Percentiles rank a stretch among this genome's conserved stretches.
These are phyloP conservation scores for Botryobasidium botryosum DNA, from an alignment of 768 basidiomycete species.

Conservation along the genomic window DNA sequence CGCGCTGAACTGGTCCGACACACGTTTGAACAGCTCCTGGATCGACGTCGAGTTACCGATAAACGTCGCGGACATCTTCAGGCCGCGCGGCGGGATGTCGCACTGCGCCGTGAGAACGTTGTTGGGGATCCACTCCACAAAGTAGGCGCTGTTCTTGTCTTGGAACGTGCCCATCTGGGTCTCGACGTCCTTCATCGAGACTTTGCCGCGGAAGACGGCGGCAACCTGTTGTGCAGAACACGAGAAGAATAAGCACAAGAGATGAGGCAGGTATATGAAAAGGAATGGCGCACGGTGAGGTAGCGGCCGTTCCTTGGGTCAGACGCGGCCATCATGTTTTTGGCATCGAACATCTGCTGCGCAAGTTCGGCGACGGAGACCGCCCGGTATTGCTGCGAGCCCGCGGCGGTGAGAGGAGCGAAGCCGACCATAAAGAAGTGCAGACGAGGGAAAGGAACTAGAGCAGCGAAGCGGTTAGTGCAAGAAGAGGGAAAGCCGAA, in stretches of 20 bases:
- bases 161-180: constrained; percentile 97
- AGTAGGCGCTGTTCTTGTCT: constrained; percentile 95
- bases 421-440: constrained; percentile 99
- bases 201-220: constrained; percentile 96
- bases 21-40: constrained; percentile 98
- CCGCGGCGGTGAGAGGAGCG: constrained; percentile 85
- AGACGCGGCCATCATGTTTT: constrained; percentile 99
- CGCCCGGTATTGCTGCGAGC: constrained; percentile 87
- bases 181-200: constrained; percentile 99
- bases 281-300: constrained; percentile 50
- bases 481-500: too few species aligned
- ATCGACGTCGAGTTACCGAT: constrained; percentile 67
- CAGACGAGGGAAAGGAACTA: constrained; percentile 95
- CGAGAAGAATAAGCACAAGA: too few species aligned
- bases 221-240: too few species aligned
- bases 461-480: constrained; percentile 11
- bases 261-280: too few species aligned
- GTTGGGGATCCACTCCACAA: constrained; percentile 99
- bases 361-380: constrained; percentile 96
- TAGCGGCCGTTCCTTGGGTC: constrained; percentile 95
- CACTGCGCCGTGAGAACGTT: constrained; percentile 96
- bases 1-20: constrained; percentile 80
- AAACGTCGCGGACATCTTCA: constrained; percentile 31
- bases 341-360: constrained; percentile 98
- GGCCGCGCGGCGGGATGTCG: constrained; percentile 95